Base-by-base conservation (phyloP, 441 rosid genomes). In the Aleurites moluccanus region DNA sequence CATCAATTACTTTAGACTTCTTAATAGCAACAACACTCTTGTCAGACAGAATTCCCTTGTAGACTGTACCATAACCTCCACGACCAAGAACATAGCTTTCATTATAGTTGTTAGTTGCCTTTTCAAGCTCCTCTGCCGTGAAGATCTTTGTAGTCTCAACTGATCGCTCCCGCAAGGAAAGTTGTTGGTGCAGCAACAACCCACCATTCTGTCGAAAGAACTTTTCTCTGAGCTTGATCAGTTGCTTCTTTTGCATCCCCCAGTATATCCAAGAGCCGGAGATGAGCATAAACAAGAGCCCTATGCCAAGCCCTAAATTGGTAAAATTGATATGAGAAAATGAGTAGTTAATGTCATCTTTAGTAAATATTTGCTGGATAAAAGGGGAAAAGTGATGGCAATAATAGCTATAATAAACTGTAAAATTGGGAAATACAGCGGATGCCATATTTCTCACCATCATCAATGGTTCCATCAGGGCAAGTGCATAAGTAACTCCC, bases 51-150 rank as follows among this genome's bases (percentile, higher is more conserved):
- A 21, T 64, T 52, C 85, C 89, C 62, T 78, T 81, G 76, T 81
- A 85, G 8, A 85, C 84, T 0, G 64, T 63, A 0, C 85, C 86
- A 5, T 78, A 63, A 0, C 82, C 84, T 3, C 85, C 86, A 2
- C 28, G 53, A 25, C 82, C 87, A 2, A 79, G n/a, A 15, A 85
- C 67, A 21, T 53, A 45, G 10, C 57, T 68, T 13, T 72, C 77
- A 5, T 67, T 28, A 47, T 25, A 84, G 40, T 82, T 75, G 52
- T 81, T 38, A 4, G 83, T 80, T 14, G 83, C 80, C 52, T 71
- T 78, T 56, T 57, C 49, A 2, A 80, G 75, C 61, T 78, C 85
- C 64, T 72, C 47, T 0, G 63, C 70, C 0, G 69, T 50, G 42
- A 81, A 83, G 18, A 85, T 47, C 69, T 74, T 80, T 0, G 83